Base-by-base conservation (phyloP, 805 yeast species). In the Starmerella stigmatis region DNA sequence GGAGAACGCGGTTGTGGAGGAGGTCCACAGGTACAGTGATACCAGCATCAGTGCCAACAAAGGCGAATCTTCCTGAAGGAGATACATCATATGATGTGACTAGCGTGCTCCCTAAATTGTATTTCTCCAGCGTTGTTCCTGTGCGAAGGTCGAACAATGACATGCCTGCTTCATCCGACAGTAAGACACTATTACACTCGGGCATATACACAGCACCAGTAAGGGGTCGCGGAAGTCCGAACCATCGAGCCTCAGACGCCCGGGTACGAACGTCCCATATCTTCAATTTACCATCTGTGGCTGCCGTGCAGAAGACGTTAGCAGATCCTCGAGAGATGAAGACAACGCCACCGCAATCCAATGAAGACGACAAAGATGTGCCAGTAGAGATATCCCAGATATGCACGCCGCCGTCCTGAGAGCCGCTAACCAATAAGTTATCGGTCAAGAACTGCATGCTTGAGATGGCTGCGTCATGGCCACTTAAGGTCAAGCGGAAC, bases 381-480 rank as follows among this genome's bases (percentile, higher is more conserved):
- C 94, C 85, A 7, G 88, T 79, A 6, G 86, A 75, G 42, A 89
- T 68, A 63, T 89, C 97, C 97, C 97, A 89, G 41, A 86, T 39
- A n/a, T 38, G 26, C 10, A 45, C 35, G n/a, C 26, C 28, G n/a
- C 41, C 30, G 16, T 53, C 56, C 16, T 46, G 48, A 1, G 48
- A 36, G 20, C 45, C 55, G 10, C 48, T 41, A 3, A 47, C 33
- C 2, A 50, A 42, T 2, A 20, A 21, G 11, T 13, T 4, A 13
- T 49, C 54, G 31, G 27, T 42, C 12, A 40, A 7, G 33, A 54
- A 55, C 28, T 39, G n/a, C 15, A 45, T 28, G 9, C 46, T 30
- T 5, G 45, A 30, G 13, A 55, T 35, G 3, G 55, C 48, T 13
- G 52, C 48, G 4, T 40, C 43, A 32, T 50, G 56, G 4, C 49